phyloP scores from a whole-genome alignment of 306 rosid genomes.

The Hylodesmum podocarpum region DNA sequence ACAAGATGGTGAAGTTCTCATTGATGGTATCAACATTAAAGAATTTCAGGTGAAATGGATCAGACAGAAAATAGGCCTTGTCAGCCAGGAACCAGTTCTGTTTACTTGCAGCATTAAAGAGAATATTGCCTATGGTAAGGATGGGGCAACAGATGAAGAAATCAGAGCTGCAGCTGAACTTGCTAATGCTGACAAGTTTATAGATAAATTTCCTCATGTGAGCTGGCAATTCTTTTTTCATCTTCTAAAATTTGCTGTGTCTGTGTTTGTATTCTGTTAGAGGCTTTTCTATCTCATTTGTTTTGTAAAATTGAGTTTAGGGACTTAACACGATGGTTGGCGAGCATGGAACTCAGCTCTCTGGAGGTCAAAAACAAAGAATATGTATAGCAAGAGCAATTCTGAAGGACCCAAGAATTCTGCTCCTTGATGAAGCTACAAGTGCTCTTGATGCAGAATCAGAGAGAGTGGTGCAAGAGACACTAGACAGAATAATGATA shows the following conservation, averaged over 20 bases:
- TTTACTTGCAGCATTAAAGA: conserved; percentile 55
- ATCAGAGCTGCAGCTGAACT: conserved; percentile 64
- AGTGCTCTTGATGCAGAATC: conserved; percentile 69
- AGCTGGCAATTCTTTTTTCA: neutral
- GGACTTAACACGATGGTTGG: conserved; percentile 75
- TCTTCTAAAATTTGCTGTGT: neutral
- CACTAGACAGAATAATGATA: conserved; percentile 58
- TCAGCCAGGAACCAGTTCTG: neutral
- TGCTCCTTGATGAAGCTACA: conserved; percentile 69
- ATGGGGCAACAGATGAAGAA: conserved; percentile 60
- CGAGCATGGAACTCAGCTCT: conserved; percentile 77
- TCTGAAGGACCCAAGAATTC: conserved; percentile 61
- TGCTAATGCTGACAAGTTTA: conserved; percentile 72
- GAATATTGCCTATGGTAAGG: conserved; percentile 74
- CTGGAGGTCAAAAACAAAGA: conserved; percentile 70
- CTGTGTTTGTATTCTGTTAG: neutral
- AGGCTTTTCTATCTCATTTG: neutral
- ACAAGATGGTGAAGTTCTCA: neutral
- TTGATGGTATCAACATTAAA: neutral
- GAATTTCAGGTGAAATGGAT: neutral
- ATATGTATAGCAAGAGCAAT: conserved; percentile 69
- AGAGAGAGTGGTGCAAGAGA: conserved; percentile 59
- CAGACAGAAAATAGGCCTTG: neutral
- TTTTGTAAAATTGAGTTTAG: conserved; percentile 19
- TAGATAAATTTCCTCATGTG: conserved; percentile 72